A percentile compares a stretch with the other conserved stretches of the same genome.
These are phyloP conservation scores for Odonthalia washingtoniensis DNA, from an alignment of 31 red algal genomes.

Conservation along the genomic window DNA sequence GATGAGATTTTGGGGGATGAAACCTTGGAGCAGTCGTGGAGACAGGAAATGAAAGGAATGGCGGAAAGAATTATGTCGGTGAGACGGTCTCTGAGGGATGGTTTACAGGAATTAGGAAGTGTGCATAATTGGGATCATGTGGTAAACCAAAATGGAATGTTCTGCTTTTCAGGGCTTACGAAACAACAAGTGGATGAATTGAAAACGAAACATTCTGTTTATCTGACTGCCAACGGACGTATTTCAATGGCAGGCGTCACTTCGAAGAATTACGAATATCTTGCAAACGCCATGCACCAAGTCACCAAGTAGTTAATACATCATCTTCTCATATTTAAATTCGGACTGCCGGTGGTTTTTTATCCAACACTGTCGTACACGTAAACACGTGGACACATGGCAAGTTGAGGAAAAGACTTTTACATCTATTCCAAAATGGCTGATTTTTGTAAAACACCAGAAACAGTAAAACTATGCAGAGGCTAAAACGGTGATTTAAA, in stretches of 20 bases:
- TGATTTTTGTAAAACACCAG: too few relatives aligned
- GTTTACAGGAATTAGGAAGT: constrained; percentile 57
- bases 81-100: constrained; percentile 66
- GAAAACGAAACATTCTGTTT: constrained; percentile 86
- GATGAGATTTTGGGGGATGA: constrained; percentile 75
- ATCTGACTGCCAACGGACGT: constrained; percentile 91
- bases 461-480: too few relatives aligned
- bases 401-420: too few relatives aligned
- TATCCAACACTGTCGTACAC: too few relatives aligned
- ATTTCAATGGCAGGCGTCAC: constrained; percentile 93
- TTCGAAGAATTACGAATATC: constrained; percentile 66
- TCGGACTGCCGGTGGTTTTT: too few relatives aligned
- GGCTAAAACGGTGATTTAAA: too few relatives aligned
- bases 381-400: too few relatives aligned
- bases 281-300: constrained; percentile 93
- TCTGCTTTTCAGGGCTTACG: constrained; percentile 87
- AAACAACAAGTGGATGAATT: constrained; percentile 77
- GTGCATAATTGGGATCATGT: constrained; percentile 91
- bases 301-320: constrained; percentile 55
- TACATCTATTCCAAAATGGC: too few relatives aligned
- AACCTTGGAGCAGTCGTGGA: constrained; percentile 72
- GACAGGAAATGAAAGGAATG: constrained; percentile 83
- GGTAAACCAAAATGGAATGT: constrained; percentile 96
- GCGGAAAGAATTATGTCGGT: constrained; percentile 78
- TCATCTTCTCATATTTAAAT: too few relatives aligned